Evolutionary conservation across 1,284 basidiomycete species (phyloP).

Genomic region (Cryptococcus sp.): DNA sequence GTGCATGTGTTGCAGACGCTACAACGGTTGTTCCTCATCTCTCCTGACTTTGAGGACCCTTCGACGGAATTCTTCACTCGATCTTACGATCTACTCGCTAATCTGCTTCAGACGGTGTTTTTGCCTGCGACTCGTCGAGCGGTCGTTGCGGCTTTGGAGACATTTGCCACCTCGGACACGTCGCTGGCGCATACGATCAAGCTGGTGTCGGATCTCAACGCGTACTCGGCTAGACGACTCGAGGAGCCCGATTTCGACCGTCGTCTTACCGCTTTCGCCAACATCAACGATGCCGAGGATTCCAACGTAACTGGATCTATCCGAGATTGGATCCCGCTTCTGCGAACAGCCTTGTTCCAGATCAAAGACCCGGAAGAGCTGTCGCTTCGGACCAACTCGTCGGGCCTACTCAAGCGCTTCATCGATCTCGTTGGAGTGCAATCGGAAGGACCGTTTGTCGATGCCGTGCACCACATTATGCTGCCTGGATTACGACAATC

Average conservation of each 20-base stretch:
- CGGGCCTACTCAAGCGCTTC: constrained; percentile 70
- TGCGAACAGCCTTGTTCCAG: constrained; percentile 79
- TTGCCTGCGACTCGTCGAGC: constrained; percentile 63
- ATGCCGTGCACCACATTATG: constrained; percentile 61
- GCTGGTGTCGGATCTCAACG: constrained; percentile 70
- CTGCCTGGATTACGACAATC: constrained; percentile 78
- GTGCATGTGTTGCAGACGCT: constrained; percentile 75
- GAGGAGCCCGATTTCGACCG: constrained; percentile 93
- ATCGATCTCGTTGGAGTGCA: constrained; percentile 57
- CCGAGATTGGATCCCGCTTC: constrained; percentile 66
- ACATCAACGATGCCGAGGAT: constrained; percentile 58
- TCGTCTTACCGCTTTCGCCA: constrained; percentile 70
- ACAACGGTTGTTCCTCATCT: constrained; percentile 64
- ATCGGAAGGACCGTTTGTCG: constrained; percentile 48
- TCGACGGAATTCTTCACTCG: constrained; percentile 53
- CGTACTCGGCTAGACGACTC: constrained; percentile 72
- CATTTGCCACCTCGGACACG: constrained; percentile 55
- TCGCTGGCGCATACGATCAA: constrained; percentile 53
- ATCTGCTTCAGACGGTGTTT: constrained; percentile 69
- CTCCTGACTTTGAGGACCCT: constrained; percentile 59
- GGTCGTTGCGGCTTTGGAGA: constrained; percentile 61
- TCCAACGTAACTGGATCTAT: constrained; percentile 23
- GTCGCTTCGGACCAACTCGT: constrained; percentile 77
- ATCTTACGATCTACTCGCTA: constrained; percentile 63
- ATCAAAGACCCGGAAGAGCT: constrained; percentile 87